These are phyloP conservation scores for Nitzschia inconspicua DNA, from an alignment of 108 stramenopile genomes.

Conservation along the genomic window DNA sequence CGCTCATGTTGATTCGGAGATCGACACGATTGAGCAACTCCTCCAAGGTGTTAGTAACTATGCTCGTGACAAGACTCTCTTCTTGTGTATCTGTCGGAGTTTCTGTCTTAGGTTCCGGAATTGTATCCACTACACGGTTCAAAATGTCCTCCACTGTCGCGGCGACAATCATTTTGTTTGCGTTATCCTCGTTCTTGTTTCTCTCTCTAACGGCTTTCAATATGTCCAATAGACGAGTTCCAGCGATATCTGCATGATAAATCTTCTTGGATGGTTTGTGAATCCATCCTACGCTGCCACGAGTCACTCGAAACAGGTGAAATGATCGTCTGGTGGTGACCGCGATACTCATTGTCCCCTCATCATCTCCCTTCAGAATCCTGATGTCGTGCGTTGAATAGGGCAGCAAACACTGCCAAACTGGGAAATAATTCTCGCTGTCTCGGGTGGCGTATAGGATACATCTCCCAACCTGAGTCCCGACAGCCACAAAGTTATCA, in stretches of 20 bases:
- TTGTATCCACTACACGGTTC: background rate
- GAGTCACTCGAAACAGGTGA: conserved; percentile 25
- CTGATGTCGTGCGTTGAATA: conserved; percentile 41
- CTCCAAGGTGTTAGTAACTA: background rate
- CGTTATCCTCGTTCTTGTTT: background rate
- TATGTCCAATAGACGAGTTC: background rate
- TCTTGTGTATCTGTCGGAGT: too few relatives aligned
- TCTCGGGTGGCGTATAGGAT: conserved; percentile 23
- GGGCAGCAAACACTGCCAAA: conserved; percentile 41
- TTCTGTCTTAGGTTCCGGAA: too few relatives aligned
- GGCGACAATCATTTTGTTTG: background rate
- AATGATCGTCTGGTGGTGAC: conserved; percentile 37
- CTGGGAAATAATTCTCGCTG: conserved; percentile 5
- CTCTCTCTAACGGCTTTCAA: conserved; percentile 3
- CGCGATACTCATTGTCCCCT: background rate
- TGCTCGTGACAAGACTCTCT: background rate
- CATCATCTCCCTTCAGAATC: background rate
- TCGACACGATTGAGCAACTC: background rate
- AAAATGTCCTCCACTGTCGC: background rate
- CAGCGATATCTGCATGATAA: conserved; percentile 17
- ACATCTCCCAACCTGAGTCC: conserved; percentile 32
- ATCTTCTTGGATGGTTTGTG: background rate
- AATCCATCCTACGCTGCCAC: background rate
- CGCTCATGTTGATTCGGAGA: too few relatives aligned
- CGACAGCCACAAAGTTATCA: conserved; percentile 25